Conservation (phyloP, 768 basidiomycete species). For the Pleurotus eryngii region DNA sequence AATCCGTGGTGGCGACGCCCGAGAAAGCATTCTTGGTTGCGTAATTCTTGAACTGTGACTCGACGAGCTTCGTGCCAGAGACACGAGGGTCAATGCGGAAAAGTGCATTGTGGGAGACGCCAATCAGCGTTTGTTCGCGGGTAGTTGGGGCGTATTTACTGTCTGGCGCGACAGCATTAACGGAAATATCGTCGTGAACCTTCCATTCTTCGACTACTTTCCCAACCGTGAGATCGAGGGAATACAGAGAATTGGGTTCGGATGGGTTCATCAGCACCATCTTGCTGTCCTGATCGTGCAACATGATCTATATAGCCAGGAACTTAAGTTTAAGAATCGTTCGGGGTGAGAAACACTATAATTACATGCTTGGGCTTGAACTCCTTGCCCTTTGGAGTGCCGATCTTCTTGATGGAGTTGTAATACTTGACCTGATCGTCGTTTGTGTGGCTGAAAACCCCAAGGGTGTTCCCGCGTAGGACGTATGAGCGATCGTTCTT, state of each 20-base stretch:
- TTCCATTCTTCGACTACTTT: slow-evolving; percentile 99
- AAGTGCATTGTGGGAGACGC: slow-evolving; percentile 88
- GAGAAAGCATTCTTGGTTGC: slow-evolving; percentile 94
- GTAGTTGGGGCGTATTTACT: slow-evolving; percentile 95
- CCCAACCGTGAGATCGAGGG: slow-evolving; percentile 90
- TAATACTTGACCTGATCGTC: slow-evolving; percentile 77
- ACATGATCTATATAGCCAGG: slow-evolving; percentile 67
- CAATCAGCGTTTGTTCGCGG: slow-evolving; percentile 88
- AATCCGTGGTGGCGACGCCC: slow-evolving; percentile 82
- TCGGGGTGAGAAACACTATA: slow-evolving; percentile 2
- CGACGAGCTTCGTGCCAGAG: slow-evolving; percentile 88
- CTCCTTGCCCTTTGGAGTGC: slow-evolving; percentile 73
- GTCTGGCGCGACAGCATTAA: slow-evolving; percentile 89
- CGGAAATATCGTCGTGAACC: slow-evolving; percentile 83
- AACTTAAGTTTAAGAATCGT: neutral
- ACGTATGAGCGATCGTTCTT: slow-evolving; percentile 95
- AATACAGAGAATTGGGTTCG: slow-evolving; percentile 79
- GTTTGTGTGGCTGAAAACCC: slow-evolving; percentile 77
- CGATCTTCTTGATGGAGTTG: slow-evolving; percentile 81
- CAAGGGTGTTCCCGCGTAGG: slow-evolving; percentile 87
- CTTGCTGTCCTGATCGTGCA: slow-evolving; percentile 94
- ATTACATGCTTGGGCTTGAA: slow-evolving; percentile 85
- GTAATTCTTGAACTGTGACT: slow-evolving; percentile 95
- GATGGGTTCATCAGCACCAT: slow-evolving; percentile 89
- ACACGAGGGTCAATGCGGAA: slow-evolving; percentile 98